Base-by-base conservation (phyloP, 139 green algal species). In the Micromonas commoda region DNA sequence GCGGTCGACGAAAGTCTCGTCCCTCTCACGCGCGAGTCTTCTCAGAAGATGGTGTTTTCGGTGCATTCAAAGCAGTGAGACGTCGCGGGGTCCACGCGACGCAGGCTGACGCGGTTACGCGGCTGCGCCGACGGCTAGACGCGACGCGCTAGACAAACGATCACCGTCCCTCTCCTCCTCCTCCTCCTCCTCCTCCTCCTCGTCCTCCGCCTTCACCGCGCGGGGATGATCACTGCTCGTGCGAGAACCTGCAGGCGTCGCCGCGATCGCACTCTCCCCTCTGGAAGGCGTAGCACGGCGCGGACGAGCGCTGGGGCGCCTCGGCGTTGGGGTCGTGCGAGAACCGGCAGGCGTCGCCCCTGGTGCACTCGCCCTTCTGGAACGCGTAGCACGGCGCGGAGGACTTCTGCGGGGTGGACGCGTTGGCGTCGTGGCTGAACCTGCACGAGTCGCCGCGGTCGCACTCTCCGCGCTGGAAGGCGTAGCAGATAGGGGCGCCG, bases 161-260 rank as follows among this genome's bases (percentile, higher is more conserved):
- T n/a, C n/a, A n/a, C n/a, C n/a, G n/a, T n/a, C n/a, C n/a, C n/a
- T n/a, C n/a, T n/a, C n/a, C n/a, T n/a, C n/a, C n/a, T n/a, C n/a
- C n/a, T n/a, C n/a, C n/a, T n/a, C n/a, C n/a, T n/a, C n/a, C n/a
- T n/a, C n/a, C n/a, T n/a, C n/a, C n/a, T n/a, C n/a, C n/a, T n/a
- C n/a, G n/a, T n/a, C n/a, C n/a, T n/a, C n/a, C n/a, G n/a, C n/a
- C n/a, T n/a, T n/a, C n/a, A n/a, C 45, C 45, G 45, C 45, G 21
- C 21, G 63, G 24, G 3, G 24, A 24, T 16, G 63, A 24, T 1
- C 84, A 28, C n/a, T 61, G 45, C 32, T 87, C 74, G 69, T 88
- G 84, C 0, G 82, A 85, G 63, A 84, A 88, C n/a, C 73, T 51
- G 82, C 84, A 88, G n/a, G 53, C 37, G 64, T 79, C 61, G 35